A percentile compares a stretch with the other conserved stretches of the same genome.
These are phyloP conservation scores for Didymosphaeria variabile DNA, from an alignment of 2,329 filamentous ascomycete genomes.

Conservation along the genomic window DNA sequence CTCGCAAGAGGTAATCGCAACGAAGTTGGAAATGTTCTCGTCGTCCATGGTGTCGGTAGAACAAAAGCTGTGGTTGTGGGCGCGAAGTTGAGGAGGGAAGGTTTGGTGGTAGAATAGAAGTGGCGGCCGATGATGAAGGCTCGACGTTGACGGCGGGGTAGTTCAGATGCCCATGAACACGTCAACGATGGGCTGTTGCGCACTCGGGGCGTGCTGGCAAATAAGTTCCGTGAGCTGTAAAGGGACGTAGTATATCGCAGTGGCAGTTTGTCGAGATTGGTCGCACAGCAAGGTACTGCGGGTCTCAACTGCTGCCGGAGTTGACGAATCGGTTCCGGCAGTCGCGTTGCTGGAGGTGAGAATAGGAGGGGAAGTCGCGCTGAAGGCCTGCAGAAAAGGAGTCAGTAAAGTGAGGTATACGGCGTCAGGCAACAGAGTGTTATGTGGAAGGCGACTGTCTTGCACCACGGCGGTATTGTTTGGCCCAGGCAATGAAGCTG, in stretches of 20 bases:
- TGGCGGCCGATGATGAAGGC: slow-evolving; percentile 25
- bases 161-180: slow-evolving; percentile 28
- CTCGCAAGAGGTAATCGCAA: slow-evolving; percentile 79
- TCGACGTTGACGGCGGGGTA: slow-evolving; percentile 35
- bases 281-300: slow-evolving; percentile 20
- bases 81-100: background rate
- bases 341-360: background rate
- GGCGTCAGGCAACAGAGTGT: slow-evolving; percentile 18
- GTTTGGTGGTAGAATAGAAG: slow-evolving; percentile 4
- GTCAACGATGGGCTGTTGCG: background rate
- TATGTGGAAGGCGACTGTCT: slow-evolving; percentile 2
- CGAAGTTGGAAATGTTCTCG: slow-evolving; percentile 77
- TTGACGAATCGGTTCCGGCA: background rate
- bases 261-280: slow-evolving; percentile 17
- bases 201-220: background rate
- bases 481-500: slow-evolving; percentile 14
- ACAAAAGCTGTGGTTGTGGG: background rate
- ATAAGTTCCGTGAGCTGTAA: background rate
- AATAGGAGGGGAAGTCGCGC: background rate
- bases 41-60: slow-evolving; percentile 46
- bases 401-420: background rate
- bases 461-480: background rate
- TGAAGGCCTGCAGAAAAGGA: background rate
- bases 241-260: slow-evolving; percentile 14
- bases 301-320: slow-evolving; percentile 5